Evolutionary conservation across 2,329 filamentous ascomycete species (phyloP).

Genomic region (Colletotrichum sidae): DNA sequence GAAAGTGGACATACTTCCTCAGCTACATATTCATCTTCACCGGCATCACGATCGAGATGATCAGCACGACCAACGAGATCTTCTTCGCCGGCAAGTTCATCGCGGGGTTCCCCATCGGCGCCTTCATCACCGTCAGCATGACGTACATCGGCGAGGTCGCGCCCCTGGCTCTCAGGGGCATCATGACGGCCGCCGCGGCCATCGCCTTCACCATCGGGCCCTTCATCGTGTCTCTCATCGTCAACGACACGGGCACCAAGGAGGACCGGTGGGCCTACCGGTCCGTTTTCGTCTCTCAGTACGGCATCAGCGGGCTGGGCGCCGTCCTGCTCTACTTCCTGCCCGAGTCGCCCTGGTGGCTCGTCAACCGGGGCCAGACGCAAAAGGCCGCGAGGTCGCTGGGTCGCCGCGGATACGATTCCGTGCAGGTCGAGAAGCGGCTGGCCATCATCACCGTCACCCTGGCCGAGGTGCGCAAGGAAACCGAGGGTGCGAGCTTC

Average conservation of each 20-base stretch:
- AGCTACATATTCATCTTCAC: slow-evolving; percentile 50
- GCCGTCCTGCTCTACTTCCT: slow-evolving; percentile 40
- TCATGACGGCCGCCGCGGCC: slow-evolving; percentile 44
- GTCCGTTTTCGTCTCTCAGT: slow-evolving; percentile 36
- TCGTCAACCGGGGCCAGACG: slow-evolving; percentile 45
- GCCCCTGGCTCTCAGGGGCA: slow-evolving; percentile 44
- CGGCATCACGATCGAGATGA: slow-evolving; percentile 51
- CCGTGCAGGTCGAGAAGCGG: slow-evolving; percentile 44
- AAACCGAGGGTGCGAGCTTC: slow-evolving; percentile 52
- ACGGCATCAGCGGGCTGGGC: slow-evolving; percentile 34
- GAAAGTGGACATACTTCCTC: slow-evolving; percentile 43
- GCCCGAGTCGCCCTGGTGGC: slow-evolving; percentile 58
- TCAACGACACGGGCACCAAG: slow-evolving; percentile 44
- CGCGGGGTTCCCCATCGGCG: slow-evolving; percentile 52
- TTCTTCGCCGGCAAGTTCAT: slow-evolving; percentile 57
- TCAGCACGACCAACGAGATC: slow-evolving; percentile 46
- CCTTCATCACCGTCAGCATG: slow-evolving; percentile 42
- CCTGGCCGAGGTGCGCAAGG: slow-evolving; percentile 47
- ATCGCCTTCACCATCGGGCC: slow-evolving; percentile 43
- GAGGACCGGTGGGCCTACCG: slow-evolving; percentile 48
- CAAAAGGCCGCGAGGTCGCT: slow-evolving; percentile 40
- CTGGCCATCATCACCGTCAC: slow-evolving; percentile 46
- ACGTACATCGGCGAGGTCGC: slow-evolving; percentile 47
- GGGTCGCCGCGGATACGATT: slow-evolving; percentile 44
- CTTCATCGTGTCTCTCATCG: slow-evolving; percentile 45